A percentile compares a stretch with the other conserved stretches of the same genome.
Evolutionary conservation across 2,329 filamentous ascomycete genomes (phyloP).

Genomic region (Coniochaeta sp.): DNA sequence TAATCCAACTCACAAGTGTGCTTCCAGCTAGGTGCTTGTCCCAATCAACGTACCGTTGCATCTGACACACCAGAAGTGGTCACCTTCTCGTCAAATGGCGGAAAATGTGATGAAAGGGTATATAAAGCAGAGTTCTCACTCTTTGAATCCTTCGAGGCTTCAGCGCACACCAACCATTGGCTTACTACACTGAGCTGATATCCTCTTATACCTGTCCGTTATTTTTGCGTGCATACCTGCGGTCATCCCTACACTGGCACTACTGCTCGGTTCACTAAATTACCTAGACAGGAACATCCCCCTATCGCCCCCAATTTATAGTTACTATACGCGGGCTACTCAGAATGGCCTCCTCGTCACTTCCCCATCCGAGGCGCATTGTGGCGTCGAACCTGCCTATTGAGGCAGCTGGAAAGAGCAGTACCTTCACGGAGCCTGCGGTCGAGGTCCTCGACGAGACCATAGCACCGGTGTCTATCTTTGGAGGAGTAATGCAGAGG

Average conservation of each 20-base stretch:
- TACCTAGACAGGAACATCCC: not conserved
- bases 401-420: too few relatives aligned
- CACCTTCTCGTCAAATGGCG: not conserved
- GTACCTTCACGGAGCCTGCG: not conserved
- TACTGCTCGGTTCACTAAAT: not conserved
- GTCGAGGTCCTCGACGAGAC: constrained; percentile 2
- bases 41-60: not conserved
- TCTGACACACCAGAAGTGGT: not conserved
- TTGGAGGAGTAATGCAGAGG: not conserved
- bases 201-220: not conserved
- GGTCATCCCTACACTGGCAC: not conserved
- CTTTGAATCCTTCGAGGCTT: not conserved
- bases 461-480: not conserved
- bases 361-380: not conserved
- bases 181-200: not conserved
- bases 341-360: not conserved
- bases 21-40: too few relatives aligned
- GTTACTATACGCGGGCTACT: not conserved
- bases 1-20: not conserved
- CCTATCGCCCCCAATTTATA: not conserved
- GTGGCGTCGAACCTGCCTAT: constrained; percentile 2
- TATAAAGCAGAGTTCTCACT: not conserved
- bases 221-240: too few relatives aligned
- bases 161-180: not conserved
- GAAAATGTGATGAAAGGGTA: not conserved